phyloP scores from a whole-genome alignment of 495 filamentous ascomycete species.

The Melanomma pulvis-pyrius region DNA sequence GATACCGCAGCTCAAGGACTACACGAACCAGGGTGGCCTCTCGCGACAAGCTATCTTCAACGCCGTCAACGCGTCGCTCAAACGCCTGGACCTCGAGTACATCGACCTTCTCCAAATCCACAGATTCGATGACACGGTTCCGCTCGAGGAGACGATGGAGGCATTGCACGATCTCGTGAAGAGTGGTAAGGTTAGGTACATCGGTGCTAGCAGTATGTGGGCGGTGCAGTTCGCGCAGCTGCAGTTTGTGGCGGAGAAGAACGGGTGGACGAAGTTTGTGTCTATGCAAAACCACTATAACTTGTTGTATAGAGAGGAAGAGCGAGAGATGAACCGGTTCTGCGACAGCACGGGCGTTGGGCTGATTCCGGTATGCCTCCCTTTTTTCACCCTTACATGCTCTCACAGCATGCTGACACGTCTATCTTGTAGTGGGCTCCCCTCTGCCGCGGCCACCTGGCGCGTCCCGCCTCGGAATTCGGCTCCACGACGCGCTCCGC shows the following conservation, averaged over 20 bases:
- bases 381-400: background rate
- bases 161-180: conserved; percentile 46
- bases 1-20: conserved; percentile 48
- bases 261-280: conserved; percentile 50
- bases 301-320: conserved; percentile 48
- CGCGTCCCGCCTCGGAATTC: conserved; percentile 37
- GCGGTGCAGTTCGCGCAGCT: conserved; percentile 45
- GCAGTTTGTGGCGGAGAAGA: conserved; percentile 47
- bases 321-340: conserved; percentile 48
- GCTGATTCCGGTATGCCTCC: conserved; percentile 40
- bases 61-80: conserved; percentile 36
- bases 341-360: conserved; percentile 47
- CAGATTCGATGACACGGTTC: conserved; percentile 35
- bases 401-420: background rate
- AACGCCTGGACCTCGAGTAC: conserved; percentile 39
- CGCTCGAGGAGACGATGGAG: conserved; percentile 44
- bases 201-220: conserved; percentile 47
- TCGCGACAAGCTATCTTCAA: conserved; percentile 43
- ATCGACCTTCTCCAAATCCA: conserved; percentile 46
- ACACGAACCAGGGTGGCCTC: conserved; percentile 50
- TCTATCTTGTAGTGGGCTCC: conserved; percentile 42
- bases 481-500: conserved; percentile 39
- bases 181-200: conserved; percentile 46
- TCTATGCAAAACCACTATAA: conserved; percentile 50
- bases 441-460: conserved; percentile 45